These are phyloP conservation scores for Arbutus unedo DNA, from an alignment of 148 eudicot genomes.

Conservation along the genomic window DNA sequence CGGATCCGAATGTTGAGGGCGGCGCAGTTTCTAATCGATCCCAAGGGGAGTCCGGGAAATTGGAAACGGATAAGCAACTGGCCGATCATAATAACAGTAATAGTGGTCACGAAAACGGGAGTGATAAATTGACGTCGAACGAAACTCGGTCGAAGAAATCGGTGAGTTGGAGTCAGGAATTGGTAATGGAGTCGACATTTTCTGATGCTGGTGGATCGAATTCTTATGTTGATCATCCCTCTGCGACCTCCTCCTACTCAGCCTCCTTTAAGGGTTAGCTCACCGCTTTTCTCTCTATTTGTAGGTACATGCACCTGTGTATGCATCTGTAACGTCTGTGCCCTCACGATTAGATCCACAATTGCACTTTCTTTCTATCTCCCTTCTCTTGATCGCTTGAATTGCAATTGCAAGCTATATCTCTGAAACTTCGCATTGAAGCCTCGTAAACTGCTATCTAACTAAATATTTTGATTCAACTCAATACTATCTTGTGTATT, in stretches of 20 bases:
- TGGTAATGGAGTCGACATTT: slow-evolving; percentile 19
- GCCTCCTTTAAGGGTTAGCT: slow-evolving; percentile 43
- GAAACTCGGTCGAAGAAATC: slow-evolving; percentile 7
- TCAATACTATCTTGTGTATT: not conserved
- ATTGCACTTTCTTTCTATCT: not conserved
- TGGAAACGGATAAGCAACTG: not conserved
- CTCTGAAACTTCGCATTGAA: no score
- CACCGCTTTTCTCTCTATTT: not conserved
- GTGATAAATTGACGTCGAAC: not conserved
- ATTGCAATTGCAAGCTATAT: not conserved
- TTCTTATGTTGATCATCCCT: slow-evolving; percentile 39
- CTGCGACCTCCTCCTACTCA: slow-evolving; percentile 21
- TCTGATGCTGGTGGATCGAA: slow-evolving; percentile 20
- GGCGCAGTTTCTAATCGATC: not conserved
- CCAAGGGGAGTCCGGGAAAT: not conserved
- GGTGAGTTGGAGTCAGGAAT: slow-evolving; percentile 7
- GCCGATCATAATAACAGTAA: not conserved
- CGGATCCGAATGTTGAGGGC: slow-evolving; percentile 8
- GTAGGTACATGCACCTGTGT: not conserved
- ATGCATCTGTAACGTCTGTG: not conserved
- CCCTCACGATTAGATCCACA: not conserved
- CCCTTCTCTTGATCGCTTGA: not conserved
- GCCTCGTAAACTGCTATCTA: no score
- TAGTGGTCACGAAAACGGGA: not conserved
- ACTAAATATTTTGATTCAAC: no score